Percentiles rank a stretch among this genome's conserved stretches.
Evolutionary conservation across 768 basidiomycete species (phyloP).

Genomic region (Auriscalpium microsporum): DNA sequence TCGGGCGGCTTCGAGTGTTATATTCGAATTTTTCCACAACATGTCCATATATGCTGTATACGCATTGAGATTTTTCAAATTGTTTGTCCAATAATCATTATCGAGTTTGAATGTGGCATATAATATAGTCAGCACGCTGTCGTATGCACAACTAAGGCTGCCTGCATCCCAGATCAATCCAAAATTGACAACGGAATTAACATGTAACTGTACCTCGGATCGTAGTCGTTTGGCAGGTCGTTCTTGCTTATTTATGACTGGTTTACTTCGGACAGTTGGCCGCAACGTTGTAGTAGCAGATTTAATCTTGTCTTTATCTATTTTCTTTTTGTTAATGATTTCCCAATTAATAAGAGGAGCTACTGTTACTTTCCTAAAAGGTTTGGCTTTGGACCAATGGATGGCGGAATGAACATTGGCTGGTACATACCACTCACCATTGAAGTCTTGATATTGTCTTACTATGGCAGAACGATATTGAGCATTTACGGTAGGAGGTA

Average conservation of each 20-base stretch:
- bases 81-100: background rate
- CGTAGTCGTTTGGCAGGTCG: background rate
- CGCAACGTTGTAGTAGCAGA: background rate
- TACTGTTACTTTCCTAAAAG: background rate
- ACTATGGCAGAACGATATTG: background rate
- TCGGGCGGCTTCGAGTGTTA: background rate
- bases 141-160: slow-evolving; percentile 6
- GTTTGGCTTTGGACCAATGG: background rate
- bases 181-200: background rate
- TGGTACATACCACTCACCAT: background rate
- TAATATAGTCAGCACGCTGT: background rate
- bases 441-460: background rate
- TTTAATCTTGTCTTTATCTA: background rate
- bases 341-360: background rate
- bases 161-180: background rate
- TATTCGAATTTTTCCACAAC: no score
- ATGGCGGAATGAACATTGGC: background rate
- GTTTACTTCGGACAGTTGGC: background rate
- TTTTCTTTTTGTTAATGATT: background rate
- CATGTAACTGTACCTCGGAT: background rate
- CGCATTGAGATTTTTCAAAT: background rate
- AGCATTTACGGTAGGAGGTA: background rate
- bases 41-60: no score
- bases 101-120: background rate
- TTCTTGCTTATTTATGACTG: background rate